phyloP scores from a whole-genome alignment of 352 stramenopile species.

The Phytopythium ostracodes region DNA sequence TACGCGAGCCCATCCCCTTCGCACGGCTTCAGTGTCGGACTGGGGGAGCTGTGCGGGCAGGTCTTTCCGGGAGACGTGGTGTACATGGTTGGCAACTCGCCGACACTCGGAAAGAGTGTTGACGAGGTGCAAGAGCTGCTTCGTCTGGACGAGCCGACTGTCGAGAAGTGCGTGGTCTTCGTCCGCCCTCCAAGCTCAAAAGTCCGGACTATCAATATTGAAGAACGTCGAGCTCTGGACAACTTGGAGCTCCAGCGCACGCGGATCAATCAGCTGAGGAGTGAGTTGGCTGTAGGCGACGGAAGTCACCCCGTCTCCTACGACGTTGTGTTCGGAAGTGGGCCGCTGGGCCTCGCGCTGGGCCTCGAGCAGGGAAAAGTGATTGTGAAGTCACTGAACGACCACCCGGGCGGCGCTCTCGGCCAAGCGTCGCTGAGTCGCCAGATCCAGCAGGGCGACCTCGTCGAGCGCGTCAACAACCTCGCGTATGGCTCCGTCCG shows the following conservation, averaged over 20 bases:
- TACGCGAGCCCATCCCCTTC: conserved; percentile 17
- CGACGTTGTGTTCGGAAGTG: conserved; percentile 68
- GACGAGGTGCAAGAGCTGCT: conserved; percentile 37
- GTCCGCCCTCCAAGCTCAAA: conserved; percentile 32
- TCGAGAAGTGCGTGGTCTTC: conserved; percentile 31
- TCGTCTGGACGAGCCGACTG: conserved; percentile 14
- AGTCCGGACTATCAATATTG: conserved; percentile 30
- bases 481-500: conserved; percentile 51
- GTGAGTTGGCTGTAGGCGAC: conserved; percentile 11
- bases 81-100: conserved; percentile 39
- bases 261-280: conserved; percentile 22
- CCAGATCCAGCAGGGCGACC: conserved; percentile 53
- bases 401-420: conserved; percentile 51
- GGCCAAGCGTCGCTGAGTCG: conserved; percentile 72
- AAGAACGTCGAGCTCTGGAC: conserved; percentile 22
- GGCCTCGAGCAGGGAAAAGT: conserved; percentile 65
- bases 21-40: conserved; percentile 27
- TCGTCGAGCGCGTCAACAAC: conserved; percentile 74
- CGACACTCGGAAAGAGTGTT: conserved; percentile 21
- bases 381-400: conserved; percentile 77
- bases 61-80: conserved; percentile 69
- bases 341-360: conserved; percentile 69
- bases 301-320: conserved; percentile 20
- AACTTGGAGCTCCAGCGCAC: conserved; percentile 26
- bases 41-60: conserved; percentile 52